A percentile compares a stretch with the other conserved stretches of the same genome.
Conservation (phyloP, 371 early-diverging fungal genomes). For the Dichotomocladium elegans region DNA sequence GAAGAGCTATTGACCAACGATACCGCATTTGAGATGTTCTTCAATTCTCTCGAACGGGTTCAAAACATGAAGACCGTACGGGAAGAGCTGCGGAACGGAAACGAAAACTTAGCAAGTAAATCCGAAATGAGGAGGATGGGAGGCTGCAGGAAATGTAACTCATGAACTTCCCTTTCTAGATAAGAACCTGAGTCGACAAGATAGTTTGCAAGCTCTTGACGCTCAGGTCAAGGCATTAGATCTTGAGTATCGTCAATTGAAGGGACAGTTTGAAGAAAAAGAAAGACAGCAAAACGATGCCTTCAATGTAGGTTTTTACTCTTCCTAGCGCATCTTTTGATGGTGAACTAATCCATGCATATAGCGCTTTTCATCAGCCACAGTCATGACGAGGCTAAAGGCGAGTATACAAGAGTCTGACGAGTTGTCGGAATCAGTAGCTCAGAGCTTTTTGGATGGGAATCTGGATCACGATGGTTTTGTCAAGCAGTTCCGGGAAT, state of each 20-base stretch:
- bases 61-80: constrained; percentile 47
- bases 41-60: constrained; percentile 51
- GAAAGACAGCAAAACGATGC: constrained; percentile 55
- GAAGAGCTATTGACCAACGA: constrained; percentile 50
- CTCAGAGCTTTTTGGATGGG: constrained; percentile 58
- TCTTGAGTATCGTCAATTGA: constrained; percentile 26
- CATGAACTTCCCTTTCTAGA: constrained; percentile 26
- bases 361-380: constrained; percentile 58
- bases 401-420: constrained; percentile 58
- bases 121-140: not conserved
- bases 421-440: constrained; percentile 58
- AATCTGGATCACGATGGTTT: constrained; percentile 55
- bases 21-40: constrained; percentile 54
- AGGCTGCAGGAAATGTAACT: not conserved
- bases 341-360: not conserved
- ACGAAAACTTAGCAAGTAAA: constrained; percentile 57
- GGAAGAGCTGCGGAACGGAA: constrained; percentile 52
- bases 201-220: constrained; percentile 38
- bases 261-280: constrained; percentile 43
- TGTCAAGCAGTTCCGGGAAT: constrained; percentile 56
- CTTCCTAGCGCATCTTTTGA: not conserved
- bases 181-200: constrained; percentile 46
- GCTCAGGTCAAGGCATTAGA: constrained; percentile 35
- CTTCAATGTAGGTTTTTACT: constrained; percentile 38
- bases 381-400: constrained; percentile 50